Base-by-base conservation (phyloP, 805 yeast genomes). In the Ogataea saltuana region DNA sequence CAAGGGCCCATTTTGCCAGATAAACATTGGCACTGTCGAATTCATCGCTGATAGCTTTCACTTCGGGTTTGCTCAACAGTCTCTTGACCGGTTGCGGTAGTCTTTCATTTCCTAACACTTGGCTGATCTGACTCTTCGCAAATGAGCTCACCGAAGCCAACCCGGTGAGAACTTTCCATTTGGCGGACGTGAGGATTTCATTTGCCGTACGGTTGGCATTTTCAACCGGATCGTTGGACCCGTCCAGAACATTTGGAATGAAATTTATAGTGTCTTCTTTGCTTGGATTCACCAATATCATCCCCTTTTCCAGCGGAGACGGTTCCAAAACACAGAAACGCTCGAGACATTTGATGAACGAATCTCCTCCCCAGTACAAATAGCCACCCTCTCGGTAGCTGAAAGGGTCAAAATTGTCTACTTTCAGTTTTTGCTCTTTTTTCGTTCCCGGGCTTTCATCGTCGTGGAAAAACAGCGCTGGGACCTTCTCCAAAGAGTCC, bases 1-100 rank as follows among this genome's bases (percentile, higher is more conserved):
- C 88, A 54, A 88, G 75, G 0, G 98, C 97, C 98, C 98, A 93
- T 67, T 89, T 90, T 4, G 98, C 98, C 46, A 91, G 70, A 61
- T 88, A 91, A 4, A 89, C 85, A 41, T 90, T 76, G 0, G 98
- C 98, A 39, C 91, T 81, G 58, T 90, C 98, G 60, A 90, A 93
- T 49, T 91, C 98, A 50, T 88, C 86, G 45, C 93, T 87, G 19
- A 91, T 78, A 43, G 75, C 78, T 54, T 74, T 76, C 10, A 91
- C 95, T 55, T 88, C 95, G 0, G 96, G 93, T 50, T 83, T 81
- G 43, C 71, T 75, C 32, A 91, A 69, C 48, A 85, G 63, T 40
- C 76, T 76, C 53, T 76, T 77, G 18, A 84, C 70, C 2, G 75
- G 70, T 2, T 71, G 68, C 0, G 95, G 93, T 4, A 77, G 59